Evolutionary conservation across 176 grass and related monocot genomes (phyloP).

Genomic region (Carex myosuroides): DNA sequence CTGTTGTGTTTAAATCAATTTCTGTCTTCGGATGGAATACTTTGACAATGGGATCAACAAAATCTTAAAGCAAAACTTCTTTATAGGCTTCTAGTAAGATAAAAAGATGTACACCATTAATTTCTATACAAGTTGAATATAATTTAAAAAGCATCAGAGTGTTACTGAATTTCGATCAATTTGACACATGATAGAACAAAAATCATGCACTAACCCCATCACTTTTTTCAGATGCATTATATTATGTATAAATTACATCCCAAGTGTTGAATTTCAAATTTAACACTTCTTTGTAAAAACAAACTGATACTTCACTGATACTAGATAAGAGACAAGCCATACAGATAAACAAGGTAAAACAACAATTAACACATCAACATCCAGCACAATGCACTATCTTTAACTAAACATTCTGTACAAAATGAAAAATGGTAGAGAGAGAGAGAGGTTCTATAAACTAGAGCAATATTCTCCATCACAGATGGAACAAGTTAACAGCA

Average conservation of each 20-base stretch:
- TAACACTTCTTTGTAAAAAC: neutral
- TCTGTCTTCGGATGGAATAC: too few relatives aligned
- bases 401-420: constrained; percentile 48
- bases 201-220: too few relatives aligned
- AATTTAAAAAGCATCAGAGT: neutral
- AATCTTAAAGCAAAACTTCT: too few relatives aligned
- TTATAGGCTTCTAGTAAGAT: too few relatives aligned
- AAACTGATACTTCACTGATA: neutral
- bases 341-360: neutral
- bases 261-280: neutral
- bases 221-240: neutral
- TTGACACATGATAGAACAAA: too few relatives aligned
- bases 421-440: constrained; percentile 9
- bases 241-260: neutral
- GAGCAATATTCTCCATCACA: neutral
- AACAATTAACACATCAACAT: constrained; percentile 18
- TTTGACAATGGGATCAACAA: too few relatives aligned
- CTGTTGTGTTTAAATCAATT: too few relatives aligned
- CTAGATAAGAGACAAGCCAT: neutral
- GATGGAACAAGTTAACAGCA: constrained; percentile 8
- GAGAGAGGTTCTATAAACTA: neutral
- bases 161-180: neutral
- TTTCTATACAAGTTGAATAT: neutral
- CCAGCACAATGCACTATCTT: neutral
- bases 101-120: neutral